phyloP scores from a whole-genome alignment of 2,329 filamentous ascomycete species.

The Salinomyces thailandicus region DNA sequence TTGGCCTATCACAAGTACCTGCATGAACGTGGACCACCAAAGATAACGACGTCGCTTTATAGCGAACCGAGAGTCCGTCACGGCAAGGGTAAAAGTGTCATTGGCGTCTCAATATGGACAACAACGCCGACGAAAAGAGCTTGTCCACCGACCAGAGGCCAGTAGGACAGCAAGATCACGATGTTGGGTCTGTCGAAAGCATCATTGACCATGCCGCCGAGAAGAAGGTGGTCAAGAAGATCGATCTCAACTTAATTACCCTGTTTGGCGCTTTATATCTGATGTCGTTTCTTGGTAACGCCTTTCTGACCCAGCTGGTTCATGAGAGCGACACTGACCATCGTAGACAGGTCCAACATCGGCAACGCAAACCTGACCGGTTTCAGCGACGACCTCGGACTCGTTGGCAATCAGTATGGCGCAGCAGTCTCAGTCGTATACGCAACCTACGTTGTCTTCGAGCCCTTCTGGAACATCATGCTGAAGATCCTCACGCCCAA shows the following conservation, averaged over 20 bases:
- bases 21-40: too few species aligned
- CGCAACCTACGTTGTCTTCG: slow-evolving; percentile 5
- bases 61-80: too few species aligned
- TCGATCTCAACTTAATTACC: slow-evolving; percentile 3
- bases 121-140: too few species aligned
- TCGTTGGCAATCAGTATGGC: slow-evolving; percentile 1
- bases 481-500: slow-evolving; percentile 4
- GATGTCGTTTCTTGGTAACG: slow-evolving; percentile 1
- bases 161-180: background rate
- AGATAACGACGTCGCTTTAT: too few species aligned
- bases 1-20: too few species aligned
- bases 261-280: slow-evolving; percentile 2
- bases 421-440: slow-evolving; percentile 4
- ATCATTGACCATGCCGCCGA: too few species aligned
- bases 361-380: slow-evolving; percentile 3
- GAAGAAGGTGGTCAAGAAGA: slow-evolving; percentile 1
- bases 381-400: slow-evolving; percentile 1
- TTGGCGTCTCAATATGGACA: too few species aligned
- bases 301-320: background rate
- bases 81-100: too few species aligned
- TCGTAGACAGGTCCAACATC: slow-evolving; percentile 1
- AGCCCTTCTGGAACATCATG: slow-evolving; percentile 1
- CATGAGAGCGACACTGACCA: background rate
- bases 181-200: background rate
- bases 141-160: too few species aligned